phyloP scores from a whole-genome alignment of 371 early-diverging fungal species.

The Mucor racemosus region DNA sequence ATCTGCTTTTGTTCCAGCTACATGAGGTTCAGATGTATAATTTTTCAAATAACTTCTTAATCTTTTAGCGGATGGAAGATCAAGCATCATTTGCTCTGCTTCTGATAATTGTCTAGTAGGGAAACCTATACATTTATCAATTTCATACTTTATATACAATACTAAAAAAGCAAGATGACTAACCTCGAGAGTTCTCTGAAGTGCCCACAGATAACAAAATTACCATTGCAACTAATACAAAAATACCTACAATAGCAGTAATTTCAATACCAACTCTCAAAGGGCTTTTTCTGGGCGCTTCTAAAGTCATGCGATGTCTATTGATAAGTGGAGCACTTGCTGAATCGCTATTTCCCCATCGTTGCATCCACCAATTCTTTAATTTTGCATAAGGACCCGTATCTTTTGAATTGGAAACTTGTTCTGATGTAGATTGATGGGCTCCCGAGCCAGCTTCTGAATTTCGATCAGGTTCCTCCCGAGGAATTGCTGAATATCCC shows the following conservation, averaged over 20 bases:
- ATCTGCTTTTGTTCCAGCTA: slow-evolving; percentile 61
- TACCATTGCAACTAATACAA: slow-evolving; percentile 22
- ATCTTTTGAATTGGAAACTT: background rate
- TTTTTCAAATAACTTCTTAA: slow-evolving; percentile 18
- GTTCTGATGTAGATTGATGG: background rate
- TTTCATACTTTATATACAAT: background rate
- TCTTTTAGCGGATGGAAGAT: slow-evolving; percentile 24
- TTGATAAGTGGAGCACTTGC: slow-evolving; percentile 45
- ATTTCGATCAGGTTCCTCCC: slow-evolving; percentile 3
- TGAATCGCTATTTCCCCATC: background rate
- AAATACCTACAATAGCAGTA: slow-evolving; percentile 24
- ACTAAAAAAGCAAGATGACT: background rate
- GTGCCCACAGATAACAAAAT: slow-evolving; percentile 16
- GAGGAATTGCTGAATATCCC: slow-evolving; percentile 13
- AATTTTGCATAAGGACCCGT: background rate
- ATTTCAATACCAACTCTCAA: slow-evolving; percentile 27
- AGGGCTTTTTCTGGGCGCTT: slow-evolving; percentile 37
- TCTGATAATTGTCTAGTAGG: slow-evolving; percentile 20
- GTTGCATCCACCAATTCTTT: slow-evolving; percentile 13
- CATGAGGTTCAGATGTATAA: slow-evolving; percentile 61
- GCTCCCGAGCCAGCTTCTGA: slow-evolving; percentile 1
- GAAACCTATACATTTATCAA: slow-evolving; percentile 1
- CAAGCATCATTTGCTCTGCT: slow-evolving; percentile 28
- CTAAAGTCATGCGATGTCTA: slow-evolving; percentile 41
- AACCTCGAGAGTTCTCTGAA: slow-evolving; percentile 13